Conservation (phyloP, 192 early-diverging fungal genomes). For the Podochytrium sp. region DNA sequence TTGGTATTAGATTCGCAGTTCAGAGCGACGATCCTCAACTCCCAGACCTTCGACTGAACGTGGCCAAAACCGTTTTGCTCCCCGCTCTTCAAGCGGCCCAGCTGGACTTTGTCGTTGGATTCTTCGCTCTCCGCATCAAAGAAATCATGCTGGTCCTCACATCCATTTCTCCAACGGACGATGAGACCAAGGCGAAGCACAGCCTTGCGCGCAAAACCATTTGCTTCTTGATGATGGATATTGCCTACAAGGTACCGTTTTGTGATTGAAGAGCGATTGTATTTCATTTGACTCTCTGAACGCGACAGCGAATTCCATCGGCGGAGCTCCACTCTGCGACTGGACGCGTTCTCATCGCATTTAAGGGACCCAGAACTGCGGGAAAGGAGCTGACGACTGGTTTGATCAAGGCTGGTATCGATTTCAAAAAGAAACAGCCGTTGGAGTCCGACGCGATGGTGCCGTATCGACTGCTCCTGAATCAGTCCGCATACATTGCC, state of each 20-base stretch:
- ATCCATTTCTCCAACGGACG: conserved; percentile 20
- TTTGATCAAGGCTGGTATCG: conserved; percentile 25
- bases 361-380: conserved; percentile 5
- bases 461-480: neutral
- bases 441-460: neutral
- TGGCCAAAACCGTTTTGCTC: conserved; percentile 52
- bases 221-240: conserved; percentile 52
- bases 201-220: conserved; percentile 46
- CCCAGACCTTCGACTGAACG: conserved; percentile 46
- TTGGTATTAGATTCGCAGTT: conserved; percentile 27
- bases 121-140: conserved; percentile 55
- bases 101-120: conserved; percentile 43
- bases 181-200: conserved; percentile 27
- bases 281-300: neutral
- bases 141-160: conserved; percentile 56
- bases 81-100: conserved; percentile 55
- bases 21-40: conserved; percentile 26
- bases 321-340: conserved; percentile 19
- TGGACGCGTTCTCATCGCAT: conserved; percentile 23
- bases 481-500: conserved; percentile 23
- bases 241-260: conserved; percentile 46
- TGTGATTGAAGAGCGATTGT: neutral
- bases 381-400: conserved; percentile 29
- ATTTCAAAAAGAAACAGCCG: conserved; percentile 33
- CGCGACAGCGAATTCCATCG: conserved; percentile 14